These are phyloP conservation scores for Lentinula detonsa DNA, from an alignment of 768 basidiomycete species.

Conservation along the genomic window DNA sequence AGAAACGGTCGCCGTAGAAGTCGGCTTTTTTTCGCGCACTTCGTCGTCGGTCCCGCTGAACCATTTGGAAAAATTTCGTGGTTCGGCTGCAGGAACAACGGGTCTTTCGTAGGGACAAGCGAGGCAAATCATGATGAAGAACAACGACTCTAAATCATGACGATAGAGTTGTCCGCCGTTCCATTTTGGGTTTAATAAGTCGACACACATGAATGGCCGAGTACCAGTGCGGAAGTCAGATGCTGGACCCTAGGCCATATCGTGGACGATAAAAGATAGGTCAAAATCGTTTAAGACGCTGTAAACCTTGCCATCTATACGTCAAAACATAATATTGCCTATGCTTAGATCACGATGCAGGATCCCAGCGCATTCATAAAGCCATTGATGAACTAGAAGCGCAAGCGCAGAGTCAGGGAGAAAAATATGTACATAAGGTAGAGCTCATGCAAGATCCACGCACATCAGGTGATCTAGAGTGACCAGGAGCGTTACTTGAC, in stretches of 20 bases:
- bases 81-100: no score
- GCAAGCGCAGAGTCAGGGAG: not conserved
- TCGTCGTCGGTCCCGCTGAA: constrained; percentile 4
- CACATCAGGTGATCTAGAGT: no score
- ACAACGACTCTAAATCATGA: no score
- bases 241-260: not conserved
- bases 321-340: not conserved
- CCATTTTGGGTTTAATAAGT: not conserved
- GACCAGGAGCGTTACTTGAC: no score
- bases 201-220: not conserved
- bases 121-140: no score
- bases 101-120: no score
- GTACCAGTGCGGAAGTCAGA: not conserved
- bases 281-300: not conserved
- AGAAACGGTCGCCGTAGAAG: no score
- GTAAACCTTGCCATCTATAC: not conserved
- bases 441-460: no score
- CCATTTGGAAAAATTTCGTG: no score
- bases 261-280: not conserved
- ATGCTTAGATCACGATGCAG: not conserved
- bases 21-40: not conserved
- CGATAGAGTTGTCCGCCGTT: not conserved
- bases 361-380: not conserved
- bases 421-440: no score
- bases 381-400: not conserved